Conservation (phyloP, 768 basidiomycete genomes). For the Termitomyces sp. region DNA sequence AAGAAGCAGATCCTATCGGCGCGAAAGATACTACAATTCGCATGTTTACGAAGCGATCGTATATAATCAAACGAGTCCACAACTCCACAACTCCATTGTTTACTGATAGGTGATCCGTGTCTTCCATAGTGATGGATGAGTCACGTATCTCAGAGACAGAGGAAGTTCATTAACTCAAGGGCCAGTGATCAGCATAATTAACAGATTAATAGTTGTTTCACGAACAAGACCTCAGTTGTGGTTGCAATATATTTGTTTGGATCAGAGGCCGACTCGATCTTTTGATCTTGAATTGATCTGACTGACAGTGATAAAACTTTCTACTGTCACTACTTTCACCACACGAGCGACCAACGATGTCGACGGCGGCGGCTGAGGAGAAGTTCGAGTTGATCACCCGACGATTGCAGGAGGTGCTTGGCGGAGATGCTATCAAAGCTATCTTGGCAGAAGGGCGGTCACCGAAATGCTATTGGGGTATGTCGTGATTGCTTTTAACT, state of each 20-base stretch:
- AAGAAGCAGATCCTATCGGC: no score
- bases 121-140: no score
- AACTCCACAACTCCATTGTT: no score
- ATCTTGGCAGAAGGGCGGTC: conserved; percentile 73
- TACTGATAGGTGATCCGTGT: no score
- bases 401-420: conserved; percentile 81
- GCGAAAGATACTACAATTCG: no score
- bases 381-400: conserved; percentile 83
- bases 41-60: no score
- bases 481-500: conserved; percentile 21
- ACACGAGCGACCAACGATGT: conserved; percentile 4
- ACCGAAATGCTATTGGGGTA: conserved; percentile 91
- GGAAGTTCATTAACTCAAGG: no score
- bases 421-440: conserved; percentile 76
- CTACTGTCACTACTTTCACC: neutral
- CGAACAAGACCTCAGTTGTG: no score
- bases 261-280: neutral
- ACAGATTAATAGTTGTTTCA: no score
- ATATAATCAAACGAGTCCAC: no score
- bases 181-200: no score
- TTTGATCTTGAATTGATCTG: neutral
- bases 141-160: no score
- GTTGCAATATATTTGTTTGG: neutral
- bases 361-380: conserved; percentile 30
- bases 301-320: conserved; percentile 2